Evolutionary conservation across 2,329 filamentous ascomycete species (phyloP).

Genomic region (Lasiodiplodia theobromae): DNA sequence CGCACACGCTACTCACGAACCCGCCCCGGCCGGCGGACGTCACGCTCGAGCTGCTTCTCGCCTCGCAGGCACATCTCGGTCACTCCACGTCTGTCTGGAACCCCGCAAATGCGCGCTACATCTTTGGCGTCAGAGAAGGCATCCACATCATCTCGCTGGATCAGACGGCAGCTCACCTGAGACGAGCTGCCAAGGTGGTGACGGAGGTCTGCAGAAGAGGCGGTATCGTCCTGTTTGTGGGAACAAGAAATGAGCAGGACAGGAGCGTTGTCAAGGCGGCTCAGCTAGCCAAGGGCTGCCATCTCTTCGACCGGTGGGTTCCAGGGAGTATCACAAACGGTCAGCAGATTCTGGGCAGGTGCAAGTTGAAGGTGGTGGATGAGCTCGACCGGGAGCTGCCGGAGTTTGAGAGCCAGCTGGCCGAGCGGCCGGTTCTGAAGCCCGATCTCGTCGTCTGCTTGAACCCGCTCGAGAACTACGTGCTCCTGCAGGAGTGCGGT

Average conservation of each 20-base stretch:
- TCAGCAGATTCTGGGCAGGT: conserved; percentile 80
- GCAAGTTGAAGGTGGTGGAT: conserved; percentile 77
- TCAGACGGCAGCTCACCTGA: conserved; percentile 83
- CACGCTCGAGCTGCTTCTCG: conserved; percentile 82
- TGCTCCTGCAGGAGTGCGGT: conserved; percentile 89
- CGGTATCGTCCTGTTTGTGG: conserved; percentile 88
- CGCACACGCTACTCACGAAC: conserved; percentile 70
- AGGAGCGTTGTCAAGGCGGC: conserved; percentile 82
- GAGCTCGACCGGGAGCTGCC: conserved; percentile 69
- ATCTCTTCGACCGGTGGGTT: conserved; percentile 92
- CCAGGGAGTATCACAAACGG: conserved; percentile 93
- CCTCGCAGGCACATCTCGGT: conserved; percentile 66
- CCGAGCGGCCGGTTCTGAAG: conserved; percentile 70
- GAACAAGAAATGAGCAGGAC: conserved; percentile 83
- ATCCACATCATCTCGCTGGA: conserved; percentile 95
- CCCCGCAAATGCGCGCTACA: conserved; percentile 90
- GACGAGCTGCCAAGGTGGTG: conserved; percentile 92
- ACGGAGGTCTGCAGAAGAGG: conserved; percentile 83
- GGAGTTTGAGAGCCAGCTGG: conserved; percentile 72
- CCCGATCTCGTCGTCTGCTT: conserved; percentile 92
- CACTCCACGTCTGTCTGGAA: conserved; percentile 89
- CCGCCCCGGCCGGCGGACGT: conserved; percentile 81
- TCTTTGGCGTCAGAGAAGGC: conserved; percentile 85
- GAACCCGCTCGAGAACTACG: conserved; percentile 92
- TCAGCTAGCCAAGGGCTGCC: conserved; percentile 77